Percentiles rank a stretch among this genome's conserved stretches.
phyloP scores from a whole-genome alignment of 306 rosid species.

The Myrica gale region DNA sequence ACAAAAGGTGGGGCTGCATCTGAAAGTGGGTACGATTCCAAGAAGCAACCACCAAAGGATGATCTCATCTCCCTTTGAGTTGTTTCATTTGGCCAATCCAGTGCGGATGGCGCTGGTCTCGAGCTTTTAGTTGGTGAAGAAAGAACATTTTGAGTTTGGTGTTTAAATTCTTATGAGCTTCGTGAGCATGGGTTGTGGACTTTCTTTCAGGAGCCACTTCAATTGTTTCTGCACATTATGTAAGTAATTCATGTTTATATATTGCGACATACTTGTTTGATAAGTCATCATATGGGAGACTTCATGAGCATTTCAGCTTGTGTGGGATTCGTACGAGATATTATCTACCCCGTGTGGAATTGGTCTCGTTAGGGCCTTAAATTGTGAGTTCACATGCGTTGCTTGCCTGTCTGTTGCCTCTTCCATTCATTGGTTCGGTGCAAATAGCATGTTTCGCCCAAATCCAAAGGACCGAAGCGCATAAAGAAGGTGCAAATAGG shows the following conservation, averaged over 20 bases:
- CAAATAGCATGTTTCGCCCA: too few species aligned
- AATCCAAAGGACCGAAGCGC: too few species aligned
- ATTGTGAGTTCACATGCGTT: background rate
- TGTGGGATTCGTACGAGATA: background rate
- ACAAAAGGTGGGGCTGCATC: conserved; percentile 65
- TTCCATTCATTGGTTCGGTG: too few species aligned
- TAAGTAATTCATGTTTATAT: conserved; percentile 19
- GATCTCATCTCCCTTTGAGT: conserved; percentile 80
- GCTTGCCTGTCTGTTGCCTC: too few species aligned
- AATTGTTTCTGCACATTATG: conserved; percentile 27
- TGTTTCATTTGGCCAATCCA: conserved; percentile 12
- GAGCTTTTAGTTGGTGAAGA: conserved; percentile 38
- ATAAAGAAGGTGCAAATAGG: too few species aligned
- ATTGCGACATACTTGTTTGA: conserved; percentile 1
- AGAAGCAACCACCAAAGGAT: conserved; percentile 74
- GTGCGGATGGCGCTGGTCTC: conserved; percentile 24
- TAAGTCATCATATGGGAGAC: background rate
- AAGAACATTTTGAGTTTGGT: conserved; percentile 5
- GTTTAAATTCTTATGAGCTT: conserved; percentile 16
- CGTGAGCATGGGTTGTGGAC: conserved; percentile 4
- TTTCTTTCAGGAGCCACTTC: background rate
- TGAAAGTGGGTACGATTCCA: conserved; percentile 50
- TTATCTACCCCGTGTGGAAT: background rate
- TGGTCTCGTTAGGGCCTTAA: background rate
- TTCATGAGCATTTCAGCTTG: background rate